Conservation (phyloP, 352 stramenopile genomes). For the Phytophthora brassicae region DNA sequence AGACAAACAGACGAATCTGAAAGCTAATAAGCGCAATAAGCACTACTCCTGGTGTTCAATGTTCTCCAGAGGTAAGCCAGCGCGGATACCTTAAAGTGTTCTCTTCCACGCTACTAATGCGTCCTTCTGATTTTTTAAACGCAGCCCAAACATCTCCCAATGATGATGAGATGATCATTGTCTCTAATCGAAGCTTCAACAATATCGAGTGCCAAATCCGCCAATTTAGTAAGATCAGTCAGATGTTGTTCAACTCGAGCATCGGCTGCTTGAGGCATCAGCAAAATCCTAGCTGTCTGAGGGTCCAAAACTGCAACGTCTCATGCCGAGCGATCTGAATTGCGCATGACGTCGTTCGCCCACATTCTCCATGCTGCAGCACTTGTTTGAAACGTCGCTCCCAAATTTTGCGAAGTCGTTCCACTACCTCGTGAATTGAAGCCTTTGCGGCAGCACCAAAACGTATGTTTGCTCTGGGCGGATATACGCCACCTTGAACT, state of each 20-base stretch:
- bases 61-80: background rate
- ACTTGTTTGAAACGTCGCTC: constrained; percentile 2
- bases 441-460: background rate
- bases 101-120: background rate
- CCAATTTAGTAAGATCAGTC: background rate
- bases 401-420: background rate
- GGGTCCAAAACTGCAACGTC: background rate
- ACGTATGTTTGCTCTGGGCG: background rate
- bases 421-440: background rate
- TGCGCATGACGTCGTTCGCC: constrained; percentile 9
- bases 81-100: background rate
- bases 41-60: background rate
- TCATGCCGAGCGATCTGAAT: constrained; percentile 9
- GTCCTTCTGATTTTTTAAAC: background rate
- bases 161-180: background rate
- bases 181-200: constrained; percentile 10
- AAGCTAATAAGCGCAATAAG: background rate
- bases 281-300: background rate
- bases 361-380: constrained; percentile 4
- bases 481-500: too few species aligned
- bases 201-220: background rate
- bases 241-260: background rate
- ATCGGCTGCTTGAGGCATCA: background rate
- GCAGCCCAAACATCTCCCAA: constrained; percentile 1
- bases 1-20: background rate